Evolutionary conservation across 306 rosid genomes (phyloP), one percentile per base, ranked within the genome.

Genomic region (Casuarina glauca): DNA sequence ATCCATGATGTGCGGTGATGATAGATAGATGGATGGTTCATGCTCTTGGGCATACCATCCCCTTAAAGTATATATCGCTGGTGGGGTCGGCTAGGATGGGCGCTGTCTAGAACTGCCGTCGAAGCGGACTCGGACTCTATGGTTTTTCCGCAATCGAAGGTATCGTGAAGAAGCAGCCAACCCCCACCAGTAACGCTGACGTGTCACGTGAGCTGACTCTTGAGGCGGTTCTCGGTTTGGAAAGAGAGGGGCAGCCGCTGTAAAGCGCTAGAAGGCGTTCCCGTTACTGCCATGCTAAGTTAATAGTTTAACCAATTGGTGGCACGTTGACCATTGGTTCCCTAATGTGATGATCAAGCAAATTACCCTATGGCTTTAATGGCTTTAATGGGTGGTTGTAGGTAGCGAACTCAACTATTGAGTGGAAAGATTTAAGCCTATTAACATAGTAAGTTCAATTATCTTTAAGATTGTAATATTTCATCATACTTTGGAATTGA

Each of bases 41-140:
- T 48, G 51, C 51, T 0, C 13, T 48, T 48, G 15, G 19, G 35
- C 19, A 6, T 0, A 20, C 26, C 3, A 13, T 13, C 0, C 2
- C 7, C 19, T 55, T 4, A 54, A 54, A 46, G 11, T 48, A 8
- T 57, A 11, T 48, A 8, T 57, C 0, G 2, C 6, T 39, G 74
- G 38, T 45, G 42, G 39, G 61, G 81, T 84, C 70, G 70, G 80
- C n/a, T 49, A 8, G 1, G 73, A 1, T 49, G 32, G 0, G 46
- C 35, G 49, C 9, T 2, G 49, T 69, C 2, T 19, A 20, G 32
- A 5, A 19, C 70, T 7, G 86, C 82, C 79, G 83, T 49, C 73
- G 77, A 68, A 63, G 57, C 66, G 42, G 86, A 80, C 80, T 42
- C 32, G 32, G 43, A 26, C 3, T 77, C 45, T 19, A 43, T 4